Percentiles rank a stretch among this genome's conserved stretches.
phyloP scores from a whole-genome alignment of 2,329 filamentous ascomycete genomes.

The Phyllosticta capitalensis region DNA sequence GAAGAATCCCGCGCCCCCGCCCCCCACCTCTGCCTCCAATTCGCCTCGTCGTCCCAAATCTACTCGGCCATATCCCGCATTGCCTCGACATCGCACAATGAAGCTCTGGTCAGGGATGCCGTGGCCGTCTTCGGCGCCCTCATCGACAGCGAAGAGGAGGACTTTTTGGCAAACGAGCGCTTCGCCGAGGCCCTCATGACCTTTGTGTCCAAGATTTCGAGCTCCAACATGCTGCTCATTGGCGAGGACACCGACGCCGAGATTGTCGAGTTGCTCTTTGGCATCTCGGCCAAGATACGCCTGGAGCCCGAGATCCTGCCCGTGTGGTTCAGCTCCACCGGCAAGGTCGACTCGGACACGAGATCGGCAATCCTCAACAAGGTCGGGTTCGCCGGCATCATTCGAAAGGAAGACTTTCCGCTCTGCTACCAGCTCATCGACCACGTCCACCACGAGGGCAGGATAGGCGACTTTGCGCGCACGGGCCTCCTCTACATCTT shows the following conservation, averaged over 20 bases:
- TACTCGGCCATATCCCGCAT: constrained; percentile 87
- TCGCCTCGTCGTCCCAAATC: constrained; percentile 75
- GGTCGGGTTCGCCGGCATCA: constrained; percentile 70
- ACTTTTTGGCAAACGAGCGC: constrained; percentile 74
- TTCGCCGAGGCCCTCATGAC: constrained; percentile 86
- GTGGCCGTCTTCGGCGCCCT: constrained; percentile 82
- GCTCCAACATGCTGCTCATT: constrained; percentile 61
- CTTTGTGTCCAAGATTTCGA: constrained; percentile 69
- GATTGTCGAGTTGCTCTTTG: constrained; percentile 88
- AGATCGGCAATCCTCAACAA: constrained; percentile 38
- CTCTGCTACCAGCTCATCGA: constrained; percentile 93
- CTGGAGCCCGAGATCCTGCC: constrained; percentile 77
- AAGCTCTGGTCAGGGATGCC: constrained; percentile 75
- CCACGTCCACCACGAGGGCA: constrained; percentile 91
- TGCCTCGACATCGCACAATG: constrained; percentile 72
- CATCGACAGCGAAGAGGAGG: constrained; percentile 93
- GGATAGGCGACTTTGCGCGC: constrained; percentile 89
- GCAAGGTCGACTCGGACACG: constrained; percentile 31
- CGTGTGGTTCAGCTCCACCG: constrained; percentile 71
- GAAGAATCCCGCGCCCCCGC: constrained; percentile 83
- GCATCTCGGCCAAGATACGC: constrained; percentile 91
- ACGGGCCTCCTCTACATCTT: constrained; percentile 94
- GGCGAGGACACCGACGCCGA: constrained; percentile 75
- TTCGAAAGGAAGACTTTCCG: constrained; percentile 84
- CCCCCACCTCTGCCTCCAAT: constrained; percentile 85